Percentiles rank a stretch among this genome's conserved stretches.
phyloP scores from a whole-genome alignment of 2,329 filamentous ascomycete genomes.

The Arthroderma uncinatum region DNA sequence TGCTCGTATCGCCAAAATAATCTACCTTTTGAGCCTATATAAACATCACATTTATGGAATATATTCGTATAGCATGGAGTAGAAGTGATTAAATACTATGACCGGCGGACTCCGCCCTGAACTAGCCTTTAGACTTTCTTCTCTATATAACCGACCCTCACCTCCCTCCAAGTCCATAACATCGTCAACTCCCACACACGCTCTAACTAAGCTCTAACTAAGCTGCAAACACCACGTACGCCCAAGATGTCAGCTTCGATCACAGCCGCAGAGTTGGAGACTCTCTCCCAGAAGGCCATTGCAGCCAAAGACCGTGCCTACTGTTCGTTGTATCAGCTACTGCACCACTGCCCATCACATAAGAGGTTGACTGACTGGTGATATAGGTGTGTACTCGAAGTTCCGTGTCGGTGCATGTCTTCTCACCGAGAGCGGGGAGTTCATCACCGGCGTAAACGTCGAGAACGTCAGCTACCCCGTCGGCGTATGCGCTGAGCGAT shows the following conservation, averaged over 20 bases:
- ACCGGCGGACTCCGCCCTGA: background rate
- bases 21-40: no score
- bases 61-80: no score
- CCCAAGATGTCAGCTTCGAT: conserved; percentile 31
- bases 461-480: conserved; percentile 92
- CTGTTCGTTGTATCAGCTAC: conserved; percentile 42
- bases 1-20: no score
- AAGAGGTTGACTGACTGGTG: background rate
- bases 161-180: background rate
- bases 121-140: background rate
- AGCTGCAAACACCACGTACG: background rate
- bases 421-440: conserved; percentile 48
- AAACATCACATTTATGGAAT: no score
- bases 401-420: conserved; percentile 84
- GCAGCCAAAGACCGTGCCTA: conserved; percentile 71
- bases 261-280: conserved; percentile 51
- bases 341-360: background rate
- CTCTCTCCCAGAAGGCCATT: conserved; percentile 51
- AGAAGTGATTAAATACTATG: no score
- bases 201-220: background rate
- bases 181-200: background rate
- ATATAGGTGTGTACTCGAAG: conserved; percentile 64
- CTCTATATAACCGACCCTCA: background rate
- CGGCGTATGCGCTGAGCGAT: conserved; percentile 87
- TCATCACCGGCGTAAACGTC: conserved; percentile 70